Conservation (phyloP, 2,329 filamentous ascomycete genomes). For the Cercospora janseana region DNA sequence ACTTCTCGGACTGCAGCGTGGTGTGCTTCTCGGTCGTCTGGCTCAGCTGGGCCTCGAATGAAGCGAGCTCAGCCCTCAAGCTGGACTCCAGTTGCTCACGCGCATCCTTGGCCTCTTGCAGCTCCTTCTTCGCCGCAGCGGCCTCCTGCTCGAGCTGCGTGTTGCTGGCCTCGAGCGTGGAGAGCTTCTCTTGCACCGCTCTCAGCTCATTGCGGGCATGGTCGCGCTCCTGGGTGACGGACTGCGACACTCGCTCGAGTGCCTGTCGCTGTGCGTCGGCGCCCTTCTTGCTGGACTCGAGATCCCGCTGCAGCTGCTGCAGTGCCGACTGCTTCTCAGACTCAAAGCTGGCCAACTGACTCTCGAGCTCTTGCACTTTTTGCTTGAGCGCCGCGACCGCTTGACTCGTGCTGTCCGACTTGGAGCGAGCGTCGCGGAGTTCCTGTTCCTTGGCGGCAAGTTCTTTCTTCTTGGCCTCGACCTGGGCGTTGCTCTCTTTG, state of each 20-base stretch:
- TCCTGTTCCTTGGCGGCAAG: slow-evolving; percentile 18
- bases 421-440: slow-evolving; percentile 14
- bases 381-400: slow-evolving; percentile 19
- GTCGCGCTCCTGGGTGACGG: slow-evolving; percentile 27
- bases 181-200: slow-evolving; percentile 18
- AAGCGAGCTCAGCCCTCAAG: slow-evolving; percentile 18
- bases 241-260: slow-evolving; percentile 25
- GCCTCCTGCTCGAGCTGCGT: slow-evolving; percentile 18
- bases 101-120: slow-evolving; percentile 17
- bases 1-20: slow-evolving; percentile 16
- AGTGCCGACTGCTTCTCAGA: slow-evolving; percentile 16
- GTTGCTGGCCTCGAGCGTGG: slow-evolving; percentile 13
- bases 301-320: slow-evolving; percentile 16
- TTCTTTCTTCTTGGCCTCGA: slow-evolving; percentile 18
- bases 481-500: slow-evolving; percentile 19
- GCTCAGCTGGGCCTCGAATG: slow-evolving; percentile 17
- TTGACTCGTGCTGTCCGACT: slow-evolving; percentile 16
- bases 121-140: slow-evolving; percentile 17
- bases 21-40: slow-evolving; percentile 17
- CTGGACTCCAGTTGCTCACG: slow-evolving; percentile 17
- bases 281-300: slow-evolving; percentile 19
- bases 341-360: slow-evolving; percentile 16
- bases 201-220: slow-evolving; percentile 26
- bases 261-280: slow-evolving; percentile 15
- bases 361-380: slow-evolving; percentile 19